These are phyloP conservation scores for Marasmius sp. DNA, from an alignment of 1,284 basidiomycete species.

Conservation along the genomic window DNA sequence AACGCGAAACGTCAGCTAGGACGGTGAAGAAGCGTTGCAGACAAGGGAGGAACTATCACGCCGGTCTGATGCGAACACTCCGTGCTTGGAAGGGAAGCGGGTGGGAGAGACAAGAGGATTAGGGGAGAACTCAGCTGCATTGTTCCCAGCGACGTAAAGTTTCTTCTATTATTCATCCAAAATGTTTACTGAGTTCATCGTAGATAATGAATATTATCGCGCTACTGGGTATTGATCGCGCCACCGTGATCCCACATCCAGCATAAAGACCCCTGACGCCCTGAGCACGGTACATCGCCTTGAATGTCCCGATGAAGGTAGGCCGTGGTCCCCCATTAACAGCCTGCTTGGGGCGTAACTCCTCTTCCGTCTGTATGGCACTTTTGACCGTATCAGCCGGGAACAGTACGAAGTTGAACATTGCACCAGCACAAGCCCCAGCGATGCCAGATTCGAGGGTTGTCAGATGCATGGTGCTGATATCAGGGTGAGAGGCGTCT, in stretches of 20 bases:
- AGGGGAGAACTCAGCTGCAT: background rate
- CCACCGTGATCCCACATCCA: conserved; percentile 92
- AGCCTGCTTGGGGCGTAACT: conserved; percentile 62
- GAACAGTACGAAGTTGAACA: conserved; percentile 86
- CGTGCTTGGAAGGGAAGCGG: background rate
- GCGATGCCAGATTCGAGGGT: conserved; percentile 83
- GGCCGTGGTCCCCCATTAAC: conserved; percentile 25
- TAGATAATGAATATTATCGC: conserved; percentile 92
- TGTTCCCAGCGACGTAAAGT: background rate
- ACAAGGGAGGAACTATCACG: background rate
- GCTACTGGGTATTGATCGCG: conserved; percentile 85
- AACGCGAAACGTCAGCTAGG: background rate
- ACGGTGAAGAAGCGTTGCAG: background rate
- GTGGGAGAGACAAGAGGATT: background rate
- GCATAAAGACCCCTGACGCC: conserved; percentile 90
- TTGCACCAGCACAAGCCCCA: conserved; percentile 86
- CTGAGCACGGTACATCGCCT: conserved; percentile 73
- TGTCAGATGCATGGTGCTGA: conserved; percentile 43
- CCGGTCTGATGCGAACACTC: background rate
- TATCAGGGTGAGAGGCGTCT: conserved; percentile 20
- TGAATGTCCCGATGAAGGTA: conserved; percentile 73
- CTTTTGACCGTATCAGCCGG: conserved; percentile 96
- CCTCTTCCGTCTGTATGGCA: conserved; percentile 92
- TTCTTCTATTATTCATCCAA: conserved; percentile 32
- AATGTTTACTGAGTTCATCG: conserved; percentile 67